phyloP scores from a whole-genome alignment of 1,139 yeast genomes.

The Debaryomyces coudertii region DNA sequence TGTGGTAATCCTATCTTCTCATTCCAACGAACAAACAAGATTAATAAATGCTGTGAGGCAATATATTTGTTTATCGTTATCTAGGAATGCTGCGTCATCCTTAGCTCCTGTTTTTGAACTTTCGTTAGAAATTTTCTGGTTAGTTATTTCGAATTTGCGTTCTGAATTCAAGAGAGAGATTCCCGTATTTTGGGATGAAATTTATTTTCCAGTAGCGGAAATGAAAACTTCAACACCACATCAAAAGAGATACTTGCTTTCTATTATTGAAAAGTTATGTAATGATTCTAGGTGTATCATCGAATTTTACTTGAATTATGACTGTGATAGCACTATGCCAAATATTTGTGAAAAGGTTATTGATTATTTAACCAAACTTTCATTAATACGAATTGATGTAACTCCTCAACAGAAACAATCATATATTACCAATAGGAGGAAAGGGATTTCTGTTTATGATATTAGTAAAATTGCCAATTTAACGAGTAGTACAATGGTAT shows the following conservation, averaged over 20 bases:
- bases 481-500: constrained; percentile 65
- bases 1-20: constrained; percentile 60
- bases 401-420: constrained; percentile 69
- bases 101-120: constrained; percentile 91
- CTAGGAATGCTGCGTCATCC: constrained; percentile 92
- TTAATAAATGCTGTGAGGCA: constrained; percentile 83
- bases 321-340: constrained; percentile 84
- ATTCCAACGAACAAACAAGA: constrained; percentile 58
- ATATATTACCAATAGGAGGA: constrained; percentile 62
- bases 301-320: constrained; percentile 92
- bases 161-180: constrained; percentile 89
- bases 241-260: constrained; percentile 84
- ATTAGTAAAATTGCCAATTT: constrained; percentile 72
- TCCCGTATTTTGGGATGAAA: constrained; percentile 90
- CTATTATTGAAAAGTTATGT: constrained; percentile 77
- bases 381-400: constrained; percentile 72
- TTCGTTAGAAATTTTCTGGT: constrained; percentile 91
- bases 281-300: constrained; percentile 89
- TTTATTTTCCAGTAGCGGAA: constrained; percentile 92
- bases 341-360: constrained; percentile 83
- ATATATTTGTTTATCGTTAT: constrained; percentile 77
- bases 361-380: constrained; percentile 74
- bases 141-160: constrained; percentile 78
- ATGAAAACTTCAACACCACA: constrained; percentile 89
- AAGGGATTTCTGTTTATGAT: constrained; percentile 74